Percentiles rank a stretch among this genome's conserved stretches.
Evolutionary conservation across 371 early-diverging fungal species (phyloP).

Genomic region (Nematocida sp.): DNA sequence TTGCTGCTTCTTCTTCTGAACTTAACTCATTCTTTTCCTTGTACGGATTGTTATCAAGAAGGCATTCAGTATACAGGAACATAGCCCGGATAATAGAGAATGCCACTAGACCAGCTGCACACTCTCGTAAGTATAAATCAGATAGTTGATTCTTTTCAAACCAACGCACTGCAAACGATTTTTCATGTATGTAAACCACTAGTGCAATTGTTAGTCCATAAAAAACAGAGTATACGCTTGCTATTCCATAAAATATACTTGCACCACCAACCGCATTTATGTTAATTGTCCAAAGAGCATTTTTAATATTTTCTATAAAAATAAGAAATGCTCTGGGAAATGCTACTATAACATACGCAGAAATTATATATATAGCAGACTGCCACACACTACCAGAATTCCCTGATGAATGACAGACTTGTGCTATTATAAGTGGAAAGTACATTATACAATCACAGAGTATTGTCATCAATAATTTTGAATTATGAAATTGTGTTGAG

Average conservation of each 20-base stretch:
- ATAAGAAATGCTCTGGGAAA: background rate
- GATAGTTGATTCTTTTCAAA: background rate
- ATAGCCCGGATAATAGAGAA: background rate
- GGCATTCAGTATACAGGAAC: slow-evolving; percentile 9
- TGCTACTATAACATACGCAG: background rate
- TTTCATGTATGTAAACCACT: background rate
- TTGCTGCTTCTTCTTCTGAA: background rate
- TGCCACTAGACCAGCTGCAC: background rate
- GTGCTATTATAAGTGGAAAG: background rate
- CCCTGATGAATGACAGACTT: background rate
- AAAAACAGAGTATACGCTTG: background rate
- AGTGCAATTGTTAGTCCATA: background rate
- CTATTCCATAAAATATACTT: background rate
- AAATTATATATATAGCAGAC: background rate
- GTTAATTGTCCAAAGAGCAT: background rate
- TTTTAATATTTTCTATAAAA: background rate
- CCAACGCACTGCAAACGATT: background rate
- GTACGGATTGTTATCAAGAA: background rate
- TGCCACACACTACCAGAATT: background rate
- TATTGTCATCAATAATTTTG: background rate
- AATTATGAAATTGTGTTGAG: background rate
- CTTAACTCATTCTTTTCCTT: background rate
- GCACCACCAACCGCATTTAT: background rate
- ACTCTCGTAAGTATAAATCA: slow-evolving; percentile 21
- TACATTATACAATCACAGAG: background rate